These are phyloP conservation scores for Lipomyces sp. DNA, from an alignment of 805 yeast species.

Conservation along the genomic window DNA sequence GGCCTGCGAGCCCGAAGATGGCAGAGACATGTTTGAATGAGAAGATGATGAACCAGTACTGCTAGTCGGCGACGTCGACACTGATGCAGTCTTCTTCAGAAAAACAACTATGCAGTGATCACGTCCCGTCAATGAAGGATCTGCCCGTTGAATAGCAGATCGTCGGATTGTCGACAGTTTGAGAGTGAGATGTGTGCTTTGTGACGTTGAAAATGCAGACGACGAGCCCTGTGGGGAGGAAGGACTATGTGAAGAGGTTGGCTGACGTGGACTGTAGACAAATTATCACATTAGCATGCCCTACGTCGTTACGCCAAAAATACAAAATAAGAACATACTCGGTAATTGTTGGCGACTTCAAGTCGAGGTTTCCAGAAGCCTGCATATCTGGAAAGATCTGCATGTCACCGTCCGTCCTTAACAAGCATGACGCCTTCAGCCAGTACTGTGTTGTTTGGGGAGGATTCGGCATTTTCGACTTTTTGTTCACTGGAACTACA, in stretches of 20 bases:
- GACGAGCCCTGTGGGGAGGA: not conserved
- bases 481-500: not conserved
- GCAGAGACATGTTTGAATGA: not conserved
- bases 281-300: too few relatives aligned
- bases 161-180: slow-evolving; percentile 22
- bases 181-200: slow-evolving; percentile 13
- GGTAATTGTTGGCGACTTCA: not conserved
- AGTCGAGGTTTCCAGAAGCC: not conserved
- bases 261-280: not conserved
- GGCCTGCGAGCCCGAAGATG: not conserved
- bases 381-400: slow-evolving; percentile 20
- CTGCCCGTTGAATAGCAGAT: slow-evolving; percentile 23
- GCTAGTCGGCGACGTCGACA: not conserved
- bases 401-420: slow-evolving; percentile 24
- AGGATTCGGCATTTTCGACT: not conserved
- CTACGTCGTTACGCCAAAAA: too few relatives aligned
- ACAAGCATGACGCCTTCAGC: slow-evolving; percentile 20
- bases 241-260: not conserved
- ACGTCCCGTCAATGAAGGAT: slow-evolving; percentile 25
- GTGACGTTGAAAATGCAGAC: slow-evolving; percentile 1
- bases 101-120: slow-evolving; percentile 21
- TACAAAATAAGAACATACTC: too few relatives aligned
- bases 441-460: slow-evolving; percentile 1
- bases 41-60: too few relatives aligned
- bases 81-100: slow-evolving; percentile 6